A percentile compares a stretch with the other conserved stretches of the same genome.
phyloP scores from a whole-genome alignment of 2,329 filamentous ascomycete species.

The Xylaria sp. region DNA sequence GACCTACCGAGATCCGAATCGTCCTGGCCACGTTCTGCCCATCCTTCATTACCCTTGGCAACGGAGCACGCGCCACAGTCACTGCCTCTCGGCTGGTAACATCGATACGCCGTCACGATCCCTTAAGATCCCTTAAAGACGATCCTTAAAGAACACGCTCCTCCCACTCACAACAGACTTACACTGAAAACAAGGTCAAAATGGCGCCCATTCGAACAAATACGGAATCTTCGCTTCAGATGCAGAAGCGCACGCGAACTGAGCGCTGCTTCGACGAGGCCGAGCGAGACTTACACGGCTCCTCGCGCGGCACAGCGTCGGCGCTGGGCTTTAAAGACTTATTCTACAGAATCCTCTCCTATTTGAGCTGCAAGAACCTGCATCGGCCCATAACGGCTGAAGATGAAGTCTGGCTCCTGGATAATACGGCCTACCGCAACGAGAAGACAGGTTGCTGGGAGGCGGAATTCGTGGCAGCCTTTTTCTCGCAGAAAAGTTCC shows the following conservation, averaged over 20 bases:
- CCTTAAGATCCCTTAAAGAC: conserved; percentile 12
- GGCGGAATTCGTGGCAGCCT: conserved; percentile 76
- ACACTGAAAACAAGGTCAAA: background rate
- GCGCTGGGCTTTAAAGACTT: conserved; percentile 24
- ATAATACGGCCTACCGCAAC: conserved; percentile 75
- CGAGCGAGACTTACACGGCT: conserved; percentile 43
- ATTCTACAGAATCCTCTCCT: conserved; percentile 42
- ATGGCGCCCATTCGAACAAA: conserved; percentile 22
- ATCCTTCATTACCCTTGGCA: background rate
- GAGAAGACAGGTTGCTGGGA: conserved; percentile 55
- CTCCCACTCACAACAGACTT: background rate
- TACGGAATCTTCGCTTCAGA: conserved; percentile 31
- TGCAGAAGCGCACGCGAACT: conserved; percentile 47
- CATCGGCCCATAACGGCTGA: conserved; percentile 54
- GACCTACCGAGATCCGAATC: background rate
- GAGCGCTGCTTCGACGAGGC: conserved; percentile 45
- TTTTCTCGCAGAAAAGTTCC: conserved; percentile 69
- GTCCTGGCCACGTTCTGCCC: background rate
- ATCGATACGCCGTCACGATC: background rate
- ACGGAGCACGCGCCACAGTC: conserved; percentile 21
- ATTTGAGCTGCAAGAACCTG: conserved; percentile 49
- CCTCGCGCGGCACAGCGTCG: conserved; percentile 24
- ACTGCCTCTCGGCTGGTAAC: conserved; percentile 7
- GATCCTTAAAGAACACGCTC: conserved; percentile 5
- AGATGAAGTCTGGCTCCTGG: conserved; percentile 81